Percentiles rank a stretch among this genome's conserved stretches.
phyloP scores from a whole-genome alignment of 192 early-diverging fungal species.

The Coemansia sp. region DNA sequence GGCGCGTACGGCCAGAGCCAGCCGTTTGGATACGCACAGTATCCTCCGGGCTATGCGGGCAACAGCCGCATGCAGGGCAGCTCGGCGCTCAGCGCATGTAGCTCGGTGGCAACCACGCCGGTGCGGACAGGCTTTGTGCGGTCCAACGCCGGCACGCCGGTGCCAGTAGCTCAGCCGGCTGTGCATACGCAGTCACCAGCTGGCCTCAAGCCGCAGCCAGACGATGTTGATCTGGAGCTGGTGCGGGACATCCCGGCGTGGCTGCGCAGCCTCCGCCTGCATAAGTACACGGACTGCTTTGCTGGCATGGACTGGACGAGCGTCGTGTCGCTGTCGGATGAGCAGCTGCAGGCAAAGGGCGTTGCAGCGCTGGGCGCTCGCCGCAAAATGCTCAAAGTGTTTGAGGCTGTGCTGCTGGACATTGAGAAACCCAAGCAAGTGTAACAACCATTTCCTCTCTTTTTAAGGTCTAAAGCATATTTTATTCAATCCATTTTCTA shows the following conservation, averaged over 20 bases:
- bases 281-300: slow-evolving; percentile 94
- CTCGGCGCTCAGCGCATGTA: slow-evolving; percentile 5
- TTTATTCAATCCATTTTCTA: too few relatives aligned
- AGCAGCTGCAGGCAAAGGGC: slow-evolving; percentile 76
- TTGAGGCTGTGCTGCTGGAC: slow-evolving; percentile 61
- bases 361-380: slow-evolving; percentile 93
- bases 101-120: slow-evolving; percentile 25
- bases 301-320: slow-evolving; percentile 83
- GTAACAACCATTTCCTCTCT: neutral
- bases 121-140: slow-evolving; percentile 7
- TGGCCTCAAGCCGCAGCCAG: slow-evolving; percentile 15
- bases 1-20: slow-evolving; percentile 7
- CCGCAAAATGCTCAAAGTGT: slow-evolving; percentile 95
- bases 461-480: neutral
- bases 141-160: neutral
- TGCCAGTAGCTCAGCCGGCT: neutral
- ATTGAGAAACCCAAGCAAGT: neutral
- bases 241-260: slow-evolving; percentile 86
- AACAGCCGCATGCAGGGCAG: slow-evolving; percentile 3
- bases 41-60: slow-evolving; percentile 4
- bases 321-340: slow-evolving; percentile 83
- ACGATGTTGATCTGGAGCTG: slow-evolving; percentile 33
- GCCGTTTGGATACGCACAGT: slow-evolving; percentile 8
- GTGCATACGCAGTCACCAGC: neutral
- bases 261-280: slow-evolving; percentile 87